Base-by-base conservation (phyloP, 129 eudicot genomes). In the Escallonia rubra region DNA sequence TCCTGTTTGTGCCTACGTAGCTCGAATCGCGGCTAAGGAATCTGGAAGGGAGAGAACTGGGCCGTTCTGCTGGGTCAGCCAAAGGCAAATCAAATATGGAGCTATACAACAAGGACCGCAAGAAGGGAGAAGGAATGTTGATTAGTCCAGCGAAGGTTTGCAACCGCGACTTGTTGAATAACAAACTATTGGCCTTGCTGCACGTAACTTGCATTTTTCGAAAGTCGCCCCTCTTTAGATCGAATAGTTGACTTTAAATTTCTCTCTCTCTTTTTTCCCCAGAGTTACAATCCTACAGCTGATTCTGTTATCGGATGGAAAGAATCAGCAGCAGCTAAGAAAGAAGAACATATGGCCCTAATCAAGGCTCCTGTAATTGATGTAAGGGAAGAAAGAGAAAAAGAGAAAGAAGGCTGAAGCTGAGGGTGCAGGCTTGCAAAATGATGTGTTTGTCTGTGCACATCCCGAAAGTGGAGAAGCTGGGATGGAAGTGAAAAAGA, bases 41-140 rank as follows among this genome's bases (percentile, higher is more conserved):
- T 77, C 83, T 90, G 61, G 97, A 90, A 82, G 95, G 95, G 10
- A 69, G 77, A 70, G 95, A 90, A 57, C 79, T 90, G 64, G 81
- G 91, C 3, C 86, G 83, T n/a, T 82, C 91, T 66, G 91, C 95
- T 77, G 95, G 97, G 16, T 72, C 91, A 14, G 85, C 76, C 10
- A 90, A 90, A 79, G 97, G 95, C 55, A 90, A 90, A 63, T 91
- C 95, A 3, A 87, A 82, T 81, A 87, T 90, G 8, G 97, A 90
- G 65, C 67, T 76, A 63, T 90, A 90, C 69, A 86, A 90, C 79
- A 90, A 90, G 72, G 97, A 90, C 59, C 58, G 72, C 38, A 90
- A 87, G 83, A 86, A 83, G 77, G 96, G 87, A 39, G 78, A 85
- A 8, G 90, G 94, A 7, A 87, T 84, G 15, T 63, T 90, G 80